These are phyloP conservation scores for Boeremia lycopersici DNA, from an alignment of 2,329 filamentous ascomycete genomes.

Conservation along the genomic window DNA sequence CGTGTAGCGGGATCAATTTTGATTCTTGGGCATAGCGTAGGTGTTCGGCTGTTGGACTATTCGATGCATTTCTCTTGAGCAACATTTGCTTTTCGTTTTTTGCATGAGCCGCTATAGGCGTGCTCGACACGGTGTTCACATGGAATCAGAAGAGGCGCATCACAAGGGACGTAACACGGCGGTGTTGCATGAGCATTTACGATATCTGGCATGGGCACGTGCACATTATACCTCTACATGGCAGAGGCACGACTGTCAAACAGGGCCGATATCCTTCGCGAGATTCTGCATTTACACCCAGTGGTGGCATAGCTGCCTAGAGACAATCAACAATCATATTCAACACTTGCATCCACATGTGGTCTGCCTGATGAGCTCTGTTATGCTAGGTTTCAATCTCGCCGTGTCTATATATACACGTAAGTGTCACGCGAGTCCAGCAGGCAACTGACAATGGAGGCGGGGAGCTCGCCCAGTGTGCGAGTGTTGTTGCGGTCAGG, in stretches of 20 bases:
- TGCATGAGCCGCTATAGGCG: conserved; percentile 26
- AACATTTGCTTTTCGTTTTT: conserved; percentile 22
- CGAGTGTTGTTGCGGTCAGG: conserved; percentile 10
- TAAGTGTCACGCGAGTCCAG: conserved; percentile 7
- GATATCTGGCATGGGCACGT: conserved; percentile 20
- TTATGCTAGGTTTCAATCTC: not conserved
- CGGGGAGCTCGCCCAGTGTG: not conserved
- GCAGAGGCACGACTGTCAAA: conserved; percentile 10
- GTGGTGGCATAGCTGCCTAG: conserved; percentile 11
- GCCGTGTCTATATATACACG: not conserved
- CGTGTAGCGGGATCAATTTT: conserved; percentile 24
- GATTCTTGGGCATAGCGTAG: conserved; percentile 45
- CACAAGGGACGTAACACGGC: conserved; percentile 20
- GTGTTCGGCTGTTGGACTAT: conserved; percentile 39
- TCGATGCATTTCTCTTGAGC: conserved; percentile 24
- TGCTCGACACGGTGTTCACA: conserved; percentile 23
- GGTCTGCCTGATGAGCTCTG: not conserved
- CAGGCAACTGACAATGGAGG: not conserved
- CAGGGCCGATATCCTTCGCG: conserved; percentile 15
- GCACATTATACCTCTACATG: conserved; percentile 13
- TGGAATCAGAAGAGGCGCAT: conserved; percentile 25
- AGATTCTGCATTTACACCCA: conserved; percentile 7
- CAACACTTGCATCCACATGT: not conserved
- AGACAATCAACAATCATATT: conserved; percentile 5
- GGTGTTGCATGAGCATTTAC: conserved; percentile 24